Evolutionary conservation across 495 filamentous ascomycete species (phyloP).

Genomic region (Trichoderma asperelloides): DNA sequence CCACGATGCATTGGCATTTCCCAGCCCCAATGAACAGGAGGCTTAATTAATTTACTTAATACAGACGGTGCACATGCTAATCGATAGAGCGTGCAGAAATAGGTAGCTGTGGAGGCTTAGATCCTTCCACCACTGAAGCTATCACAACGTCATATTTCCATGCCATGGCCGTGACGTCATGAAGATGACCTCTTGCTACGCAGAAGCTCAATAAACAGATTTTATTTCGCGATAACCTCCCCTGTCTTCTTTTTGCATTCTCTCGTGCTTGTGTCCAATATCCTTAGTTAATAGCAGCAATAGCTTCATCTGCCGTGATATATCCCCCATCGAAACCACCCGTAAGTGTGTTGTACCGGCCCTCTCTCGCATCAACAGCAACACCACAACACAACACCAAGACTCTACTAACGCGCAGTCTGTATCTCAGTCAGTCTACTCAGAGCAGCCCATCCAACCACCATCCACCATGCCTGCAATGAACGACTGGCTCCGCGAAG

Average conservation of each 20-base stretch:
- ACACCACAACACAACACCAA: background rate
- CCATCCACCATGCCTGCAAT: background rate
- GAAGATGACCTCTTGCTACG: background rate
- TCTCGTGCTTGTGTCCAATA: background rate
- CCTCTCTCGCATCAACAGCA: background rate
- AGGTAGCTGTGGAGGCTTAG: no score
- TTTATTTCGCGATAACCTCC: background rate
- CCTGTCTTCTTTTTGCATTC: background rate
- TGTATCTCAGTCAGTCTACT: no score
- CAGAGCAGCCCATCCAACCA: background rate
- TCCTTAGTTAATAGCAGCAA: background rate
- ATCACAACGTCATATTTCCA: background rate
- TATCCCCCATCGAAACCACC: background rate
- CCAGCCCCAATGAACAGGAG: background rate
- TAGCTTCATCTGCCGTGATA: background rate
- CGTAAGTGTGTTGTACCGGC: background rate
- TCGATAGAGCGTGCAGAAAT: no score
- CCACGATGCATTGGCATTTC: background rate
- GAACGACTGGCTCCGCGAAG: constrained; percentile 4
- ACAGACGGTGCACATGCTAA: background rate
- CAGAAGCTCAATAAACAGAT: background rate
- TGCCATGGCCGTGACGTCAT: background rate
- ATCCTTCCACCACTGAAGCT: no score
- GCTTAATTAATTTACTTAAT: background rate
- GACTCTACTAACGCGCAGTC: background rate